phyloP scores from a whole-genome alignment of 179 eudicot species.

The Beta corolliflora region DNA sequence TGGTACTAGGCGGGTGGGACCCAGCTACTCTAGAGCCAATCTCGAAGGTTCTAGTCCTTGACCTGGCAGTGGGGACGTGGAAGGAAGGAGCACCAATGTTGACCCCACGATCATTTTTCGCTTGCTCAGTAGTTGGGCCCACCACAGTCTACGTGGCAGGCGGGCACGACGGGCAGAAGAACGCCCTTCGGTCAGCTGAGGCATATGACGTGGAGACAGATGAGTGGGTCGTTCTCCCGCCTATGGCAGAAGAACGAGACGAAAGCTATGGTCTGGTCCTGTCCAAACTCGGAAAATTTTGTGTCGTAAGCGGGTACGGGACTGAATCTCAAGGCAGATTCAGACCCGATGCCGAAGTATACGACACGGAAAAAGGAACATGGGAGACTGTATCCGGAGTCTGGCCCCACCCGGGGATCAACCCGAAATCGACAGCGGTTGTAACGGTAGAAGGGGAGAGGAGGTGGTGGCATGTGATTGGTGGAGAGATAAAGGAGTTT shows the following conservation, averaged over 20 bases:
- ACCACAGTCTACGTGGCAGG: conserved; percentile 44
- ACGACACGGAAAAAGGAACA: conserved; percentile 14
- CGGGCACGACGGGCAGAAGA: conserved; percentile 48
- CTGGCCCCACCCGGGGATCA: conserved; percentile 29
- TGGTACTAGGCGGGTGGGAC: conserved; percentile 48
- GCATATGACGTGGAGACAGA: conserved; percentile 35
- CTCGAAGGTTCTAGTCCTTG: conserved; percentile 27
- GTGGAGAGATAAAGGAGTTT: conserved; percentile 1
- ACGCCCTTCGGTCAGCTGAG: conserved; percentile 45
- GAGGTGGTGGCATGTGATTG: conserved; percentile 3
- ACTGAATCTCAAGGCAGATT: conserved; percentile 46
- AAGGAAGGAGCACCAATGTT: conserved; percentile 38
- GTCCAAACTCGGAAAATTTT: background rate
- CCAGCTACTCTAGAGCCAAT: conserved; percentile 42
- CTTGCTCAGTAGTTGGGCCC: conserved; percentile 21
- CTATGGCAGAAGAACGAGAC: conserved; percentile 44
- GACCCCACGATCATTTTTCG: conserved; percentile 42
- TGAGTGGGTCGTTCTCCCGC: conserved; percentile 36
- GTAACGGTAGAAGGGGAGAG: background rate
- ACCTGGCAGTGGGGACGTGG: conserved; percentile 33
- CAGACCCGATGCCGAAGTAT: conserved; percentile 39
- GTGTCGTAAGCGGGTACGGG: conserved; percentile 44
- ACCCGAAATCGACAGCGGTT: conserved; percentile 3
- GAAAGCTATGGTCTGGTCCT: conserved; percentile 34
- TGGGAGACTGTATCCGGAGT: conserved; percentile 30